phyloP scores from a whole-genome alignment of 169 alveolate genomes.

The Toxoplasma gondii region DNA sequence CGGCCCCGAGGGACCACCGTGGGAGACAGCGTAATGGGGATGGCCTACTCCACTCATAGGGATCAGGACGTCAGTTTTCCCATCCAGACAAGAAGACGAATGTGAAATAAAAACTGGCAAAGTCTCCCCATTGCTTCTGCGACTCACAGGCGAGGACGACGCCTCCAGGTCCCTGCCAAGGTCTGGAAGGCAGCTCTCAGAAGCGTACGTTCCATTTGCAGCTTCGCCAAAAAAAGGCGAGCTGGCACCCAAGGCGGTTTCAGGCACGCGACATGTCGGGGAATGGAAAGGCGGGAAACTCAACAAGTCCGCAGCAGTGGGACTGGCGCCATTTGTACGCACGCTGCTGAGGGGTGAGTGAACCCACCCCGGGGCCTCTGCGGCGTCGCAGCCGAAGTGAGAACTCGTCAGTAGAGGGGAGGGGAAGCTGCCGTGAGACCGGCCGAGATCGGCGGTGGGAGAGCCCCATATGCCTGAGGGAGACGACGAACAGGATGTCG shows the following conservation, averaged over 20 bases:
- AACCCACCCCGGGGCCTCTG: not conserved
- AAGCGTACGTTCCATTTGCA: too few species aligned
- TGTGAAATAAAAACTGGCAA: too few species aligned
- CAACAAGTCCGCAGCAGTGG: not conserved
- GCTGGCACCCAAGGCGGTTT: not conserved
- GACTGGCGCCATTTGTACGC: not conserved
- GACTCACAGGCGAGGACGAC: too few species aligned
- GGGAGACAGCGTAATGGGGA: too few species aligned
- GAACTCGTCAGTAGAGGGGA: not conserved
- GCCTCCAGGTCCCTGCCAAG: too few species aligned
- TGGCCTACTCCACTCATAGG: too few species aligned
- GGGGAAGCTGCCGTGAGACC: not conserved
- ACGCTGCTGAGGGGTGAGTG: not conserved
- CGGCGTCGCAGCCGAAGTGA: not conserved
- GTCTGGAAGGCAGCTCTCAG: too few species aligned
- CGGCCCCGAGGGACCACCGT: too few species aligned
- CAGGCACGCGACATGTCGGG: not conserved
- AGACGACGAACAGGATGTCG: constrained; percentile 8
- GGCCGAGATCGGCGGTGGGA: not conserved
- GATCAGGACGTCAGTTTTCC: too few species aligned
- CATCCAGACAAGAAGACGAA: too few species aligned
- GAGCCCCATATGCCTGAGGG: not conserved
- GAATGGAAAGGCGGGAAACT: not conserved
- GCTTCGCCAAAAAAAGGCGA: not conserved
- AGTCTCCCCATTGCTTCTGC: too few species aligned